These are phyloP conservation scores for Quercus wislizeni DNA, from an alignment of 306 rosid species.

Conservation along the genomic window DNA sequence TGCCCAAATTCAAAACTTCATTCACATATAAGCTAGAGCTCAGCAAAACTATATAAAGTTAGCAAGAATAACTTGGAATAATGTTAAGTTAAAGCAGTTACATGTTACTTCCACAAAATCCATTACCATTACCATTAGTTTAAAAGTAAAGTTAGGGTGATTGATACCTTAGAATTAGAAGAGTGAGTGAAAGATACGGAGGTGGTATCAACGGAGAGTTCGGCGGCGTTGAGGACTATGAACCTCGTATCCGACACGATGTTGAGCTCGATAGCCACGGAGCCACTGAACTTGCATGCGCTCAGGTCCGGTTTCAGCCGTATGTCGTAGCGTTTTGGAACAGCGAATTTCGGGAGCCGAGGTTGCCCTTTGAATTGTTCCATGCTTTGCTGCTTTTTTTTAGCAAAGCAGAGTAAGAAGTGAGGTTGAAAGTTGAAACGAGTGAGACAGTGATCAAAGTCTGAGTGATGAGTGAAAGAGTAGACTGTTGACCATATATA, in stretches of 20 bases:
- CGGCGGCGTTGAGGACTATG: constrained; percentile 82
- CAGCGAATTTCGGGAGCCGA: constrained; percentile 87
- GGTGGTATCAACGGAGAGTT: constrained; percentile 33
- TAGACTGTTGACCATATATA: too few species aligned
- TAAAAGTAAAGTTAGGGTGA: not conserved
- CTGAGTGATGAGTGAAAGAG: too few species aligned
- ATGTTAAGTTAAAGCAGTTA: too few species aligned
- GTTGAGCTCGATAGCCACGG: constrained; percentile 56
- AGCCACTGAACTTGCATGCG: constrained; percentile 63
- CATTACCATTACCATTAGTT: too few species aligned
- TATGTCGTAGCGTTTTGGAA: constrained; percentile 71
- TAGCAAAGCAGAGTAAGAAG: too few species aligned
- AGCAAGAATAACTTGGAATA: too few species aligned
- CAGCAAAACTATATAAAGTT: too few species aligned
- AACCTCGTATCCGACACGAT: constrained; percentile 61
- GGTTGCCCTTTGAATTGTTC: constrained; percentile 83
- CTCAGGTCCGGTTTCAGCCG: constrained; percentile 71
- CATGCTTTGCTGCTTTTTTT: constrained; percentile 26
- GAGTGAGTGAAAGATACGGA: constrained; percentile 41
- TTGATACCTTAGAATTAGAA: constrained; percentile 49
- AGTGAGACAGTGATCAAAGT: too few species aligned
- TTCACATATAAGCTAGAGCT: too few species aligned
- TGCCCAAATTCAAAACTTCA: constrained; percentile 22
- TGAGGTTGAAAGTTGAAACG: too few species aligned
- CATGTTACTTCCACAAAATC: too few species aligned